A percentile compares a stretch with the other conserved stretches of the same genome.
These are phyloP conservation scores for Nicotiana otophora DNA, from an alignment of 257 asterid genomes.

Conservation along the genomic window DNA sequence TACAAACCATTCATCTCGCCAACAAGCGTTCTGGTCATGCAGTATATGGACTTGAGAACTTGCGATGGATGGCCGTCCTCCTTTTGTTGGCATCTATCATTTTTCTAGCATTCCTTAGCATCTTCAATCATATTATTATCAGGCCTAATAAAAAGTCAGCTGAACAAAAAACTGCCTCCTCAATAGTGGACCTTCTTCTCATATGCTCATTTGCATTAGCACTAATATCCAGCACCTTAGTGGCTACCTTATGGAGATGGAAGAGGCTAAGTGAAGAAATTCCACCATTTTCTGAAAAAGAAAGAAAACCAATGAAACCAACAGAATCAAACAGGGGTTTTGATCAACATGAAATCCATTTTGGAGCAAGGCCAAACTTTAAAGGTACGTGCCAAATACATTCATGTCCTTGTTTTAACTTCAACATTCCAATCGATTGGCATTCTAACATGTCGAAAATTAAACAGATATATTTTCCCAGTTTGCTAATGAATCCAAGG, in stretches of 20 bases:
- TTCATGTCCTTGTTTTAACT: background rate
- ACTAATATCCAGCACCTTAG: slow-evolving; percentile 26
- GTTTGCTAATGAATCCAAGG: slow-evolving; percentile 40
- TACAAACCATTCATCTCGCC: slow-evolving; percentile 30
- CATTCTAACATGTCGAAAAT: slow-evolving; percentile 10
- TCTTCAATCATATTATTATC: slow-evolving; percentile 41
- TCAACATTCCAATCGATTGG: background rate
- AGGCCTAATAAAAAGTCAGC: slow-evolving; percentile 33
- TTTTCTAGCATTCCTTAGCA: slow-evolving; percentile 40
- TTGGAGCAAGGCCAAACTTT: slow-evolving; percentile 73
- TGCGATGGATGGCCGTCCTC: slow-evolving; percentile 38
- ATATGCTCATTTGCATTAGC: slow-evolving; percentile 54
- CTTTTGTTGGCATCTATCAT: slow-evolving; percentile 33
- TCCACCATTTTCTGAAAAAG: slow-evolving; percentile 27
- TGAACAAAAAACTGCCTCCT: slow-evolving; percentile 40
- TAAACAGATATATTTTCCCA: slow-evolving; percentile 46
- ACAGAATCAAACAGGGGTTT: slow-evolving; percentile 29
- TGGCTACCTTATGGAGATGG: slow-evolving; percentile 43
- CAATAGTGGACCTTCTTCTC: slow-evolving; percentile 46
- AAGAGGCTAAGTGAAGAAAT: slow-evolving; percentile 34
- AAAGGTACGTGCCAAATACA: slow-evolving; percentile 38
- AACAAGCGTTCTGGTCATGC: slow-evolving; percentile 27
- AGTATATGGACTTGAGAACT: slow-evolving; percentile 41
- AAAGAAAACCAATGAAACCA: slow-evolving; percentile 24
- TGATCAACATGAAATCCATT: slow-evolving; percentile 55